These are phyloP conservation scores for Xylariaceae sp. DNA, from an alignment of 2,329 filamentous ascomycete genomes.

Conservation along the genomic window DNA sequence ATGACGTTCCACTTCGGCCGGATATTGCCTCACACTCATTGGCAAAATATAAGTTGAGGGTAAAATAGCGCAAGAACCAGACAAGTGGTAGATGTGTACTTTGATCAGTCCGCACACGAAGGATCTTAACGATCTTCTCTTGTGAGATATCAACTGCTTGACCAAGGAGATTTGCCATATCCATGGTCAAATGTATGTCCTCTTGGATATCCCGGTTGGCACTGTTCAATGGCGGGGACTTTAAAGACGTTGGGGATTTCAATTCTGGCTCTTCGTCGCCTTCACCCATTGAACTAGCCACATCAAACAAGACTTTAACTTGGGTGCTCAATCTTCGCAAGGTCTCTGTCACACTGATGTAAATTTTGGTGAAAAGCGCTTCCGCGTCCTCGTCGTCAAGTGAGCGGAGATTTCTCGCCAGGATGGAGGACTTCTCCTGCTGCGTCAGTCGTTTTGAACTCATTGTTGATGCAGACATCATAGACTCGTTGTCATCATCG, in stretches of 20 bases:
- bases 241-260: constrained; percentile 41
- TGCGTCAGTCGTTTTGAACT: constrained; percentile 65
- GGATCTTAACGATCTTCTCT: constrained; percentile 68
- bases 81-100: constrained; percentile 62
- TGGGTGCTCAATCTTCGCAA: constrained; percentile 82
- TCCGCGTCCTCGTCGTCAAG: constrained; percentile 83
- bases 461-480: constrained; percentile 78
- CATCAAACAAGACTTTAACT: constrained; percentile 90
- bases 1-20: constrained; percentile 67
- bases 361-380: constrained; percentile 74
- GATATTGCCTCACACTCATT: constrained; percentile 85
- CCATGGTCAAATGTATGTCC: constrained; percentile 71
- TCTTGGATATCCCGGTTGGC: constrained; percentile 56
- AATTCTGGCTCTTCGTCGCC: constrained; percentile 32
- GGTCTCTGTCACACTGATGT: constrained; percentile 83
- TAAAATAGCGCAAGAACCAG: constrained; percentile 77
- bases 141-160: constrained; percentile 79
- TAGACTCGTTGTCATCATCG: constrained; percentile 89
- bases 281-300: constrained; percentile 68
- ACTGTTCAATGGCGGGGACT: constrained; percentile 48
- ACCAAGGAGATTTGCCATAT: constrained; percentile 72
- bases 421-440: constrained; percentile 83
- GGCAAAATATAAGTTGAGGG: constrained; percentile 75
- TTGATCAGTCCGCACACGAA: constrained; percentile 74
- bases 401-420: constrained; percentile 82